Evolutionary conservation across 2,329 filamentous ascomycete genomes (phyloP), one percentile per base, ranked within the genome.

Genomic region (Curvularia lunata): DNA sequence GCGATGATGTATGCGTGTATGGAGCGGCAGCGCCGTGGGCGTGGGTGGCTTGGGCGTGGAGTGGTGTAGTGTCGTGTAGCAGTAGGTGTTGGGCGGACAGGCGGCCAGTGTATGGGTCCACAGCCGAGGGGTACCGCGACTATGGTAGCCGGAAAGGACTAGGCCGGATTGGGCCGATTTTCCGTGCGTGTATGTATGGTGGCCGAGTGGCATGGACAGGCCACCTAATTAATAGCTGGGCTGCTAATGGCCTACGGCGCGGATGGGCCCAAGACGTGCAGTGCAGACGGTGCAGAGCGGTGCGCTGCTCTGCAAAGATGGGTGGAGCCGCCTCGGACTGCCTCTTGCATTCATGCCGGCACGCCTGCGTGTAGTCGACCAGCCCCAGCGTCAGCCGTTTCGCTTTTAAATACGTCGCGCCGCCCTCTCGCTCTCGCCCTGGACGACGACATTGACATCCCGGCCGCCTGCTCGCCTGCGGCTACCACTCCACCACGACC

Each of bases 401-500:
- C 54, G 58, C 57, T 65, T 61, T 72, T 68, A 70, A 69, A 70
- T 69, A 68, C 58, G 56, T 63, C 63, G 57, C 64, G 64, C 61
- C 56, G 23, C 40, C 21, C 40, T 25, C 40, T 50, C 63, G 60
- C 67, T 68, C 53, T 50, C 57, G 57, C 59, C 61, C 63, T 67
- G 60, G 56, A 56, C 54, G 63, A 58, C 63, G 62, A 61, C 54
- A 61, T 59, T 65, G 61, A 61, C 57, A 68, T 62, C 66, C 68
- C 61, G 60, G 64, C 63, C 9, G 18, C 32, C 32, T 6, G 9
- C 12, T 12, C 32, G 4, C 32, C 32, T 34, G 12, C 32, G 16
- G 32, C 32, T 30, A 30, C 28, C 28, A 30, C 6, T 12, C 28
- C 28, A 30, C 28, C 10, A 30, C 28, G 9, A 30, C 28, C 28